A percentile compares a stretch with the other conserved stretches of the same genome.
Conservation (phyloP, 2,329 filamentous ascomycete genomes). For the Verticillium longisporum region DNA sequence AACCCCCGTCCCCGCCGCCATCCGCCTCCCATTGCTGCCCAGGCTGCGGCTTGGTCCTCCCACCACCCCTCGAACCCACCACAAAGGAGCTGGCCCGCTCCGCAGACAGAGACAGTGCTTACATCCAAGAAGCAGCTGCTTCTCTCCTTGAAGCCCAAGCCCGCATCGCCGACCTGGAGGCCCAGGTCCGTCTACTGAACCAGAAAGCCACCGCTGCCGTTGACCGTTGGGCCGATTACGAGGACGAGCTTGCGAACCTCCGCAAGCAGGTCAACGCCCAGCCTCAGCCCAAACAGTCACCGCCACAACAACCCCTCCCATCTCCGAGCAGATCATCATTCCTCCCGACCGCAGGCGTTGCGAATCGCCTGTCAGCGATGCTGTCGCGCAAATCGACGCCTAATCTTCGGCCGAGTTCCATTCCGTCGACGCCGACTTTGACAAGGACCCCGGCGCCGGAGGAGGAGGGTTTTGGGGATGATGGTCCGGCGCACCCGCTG, state of each 20-base stretch:
- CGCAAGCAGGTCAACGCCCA: conserved; percentile 27
- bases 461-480: neutral
- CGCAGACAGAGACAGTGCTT: neutral
- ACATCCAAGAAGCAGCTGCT: conserved; percentile 25
- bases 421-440: conserved; percentile 6
- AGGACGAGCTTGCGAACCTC: conserved; percentile 64
- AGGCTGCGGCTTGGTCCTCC: conserved; percentile 39
- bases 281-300: conserved; percentile 9
- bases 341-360: conserved; percentile 33
- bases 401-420: conserved; percentile 20
- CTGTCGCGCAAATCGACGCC: conserved; percentile 41
- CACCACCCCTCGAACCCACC: conserved; percentile 12
- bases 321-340: conserved; percentile 35
- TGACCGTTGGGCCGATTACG: conserved; percentile 69
- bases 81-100: conserved; percentile 7
- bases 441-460: neutral
- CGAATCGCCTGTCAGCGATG: conserved; percentile 35
- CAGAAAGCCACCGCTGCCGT: conserved; percentile 61
- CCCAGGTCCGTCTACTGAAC: conserved; percentile 63
- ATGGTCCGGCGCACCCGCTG: neutral
- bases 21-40: conserved; percentile 35
- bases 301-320: conserved; percentile 16
- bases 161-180: conserved; percentile 62
- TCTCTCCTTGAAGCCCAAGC: conserved; percentile 48
- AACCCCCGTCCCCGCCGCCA: conserved; percentile 7